Conservation (phyloP, 2,329 filamentous ascomycete species). For the Zasmidium citrigriseum region DNA sequence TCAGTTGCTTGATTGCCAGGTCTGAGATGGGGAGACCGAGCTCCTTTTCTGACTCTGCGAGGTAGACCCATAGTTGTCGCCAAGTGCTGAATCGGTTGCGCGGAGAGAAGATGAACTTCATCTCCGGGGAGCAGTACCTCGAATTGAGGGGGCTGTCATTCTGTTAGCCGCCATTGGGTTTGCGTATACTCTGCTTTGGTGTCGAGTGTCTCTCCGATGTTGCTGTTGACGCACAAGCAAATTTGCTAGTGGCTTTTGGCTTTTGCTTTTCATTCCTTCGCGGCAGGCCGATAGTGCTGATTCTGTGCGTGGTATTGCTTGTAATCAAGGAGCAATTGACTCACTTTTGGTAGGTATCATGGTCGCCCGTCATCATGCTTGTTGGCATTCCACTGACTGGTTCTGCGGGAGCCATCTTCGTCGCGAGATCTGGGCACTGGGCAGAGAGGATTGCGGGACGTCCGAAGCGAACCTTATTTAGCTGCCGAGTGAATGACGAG, state of each 20-base stretch:
- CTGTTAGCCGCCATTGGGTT: constrained; percentile 26
- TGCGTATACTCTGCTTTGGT: no score
- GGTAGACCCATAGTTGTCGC: constrained; percentile 82
- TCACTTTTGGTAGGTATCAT: constrained; percentile 15
- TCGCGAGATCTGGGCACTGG: no score
- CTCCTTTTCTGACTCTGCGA: constrained; percentile 80
- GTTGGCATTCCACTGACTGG: constrained; percentile 8
- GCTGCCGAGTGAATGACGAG: no score
- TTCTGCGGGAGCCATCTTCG: no score
- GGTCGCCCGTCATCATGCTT: constrained; percentile 5
- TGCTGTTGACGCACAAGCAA: not conserved
- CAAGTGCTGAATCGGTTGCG: constrained; percentile 75
- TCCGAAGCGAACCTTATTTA: no score
- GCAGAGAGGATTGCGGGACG: no score
- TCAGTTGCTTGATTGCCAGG: constrained; percentile 56
- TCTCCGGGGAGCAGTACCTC: constrained; percentile 73
- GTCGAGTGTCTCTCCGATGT: no score
- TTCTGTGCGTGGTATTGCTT: not conserved
- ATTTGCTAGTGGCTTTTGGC: constrained; percentile 4
- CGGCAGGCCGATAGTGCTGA: not conserved
- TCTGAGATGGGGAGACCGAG: constrained; percentile 74
- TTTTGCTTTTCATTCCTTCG: not conserved
- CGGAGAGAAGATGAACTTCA: constrained; percentile 78
- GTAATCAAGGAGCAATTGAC: not conserved
- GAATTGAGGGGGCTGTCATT: constrained; percentile 67